These are phyloP conservation scores for Taxawa tesnikishii DNA, from an alignment of 2,329 filamentous ascomycete genomes.

Conservation along the genomic window DNA sequence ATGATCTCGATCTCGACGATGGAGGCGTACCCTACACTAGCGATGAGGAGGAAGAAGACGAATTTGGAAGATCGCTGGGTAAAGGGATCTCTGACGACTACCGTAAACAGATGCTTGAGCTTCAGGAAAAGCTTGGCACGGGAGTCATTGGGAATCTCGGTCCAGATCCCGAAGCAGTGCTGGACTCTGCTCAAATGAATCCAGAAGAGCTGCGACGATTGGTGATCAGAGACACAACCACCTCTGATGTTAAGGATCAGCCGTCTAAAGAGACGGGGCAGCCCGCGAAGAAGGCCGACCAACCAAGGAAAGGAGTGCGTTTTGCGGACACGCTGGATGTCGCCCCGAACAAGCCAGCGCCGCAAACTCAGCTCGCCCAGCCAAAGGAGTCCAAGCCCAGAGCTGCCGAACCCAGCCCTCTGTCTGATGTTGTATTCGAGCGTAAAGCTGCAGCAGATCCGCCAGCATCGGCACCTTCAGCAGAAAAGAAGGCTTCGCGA, in stretches of 20 bases:
- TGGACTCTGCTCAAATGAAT: constrained; percentile 20
- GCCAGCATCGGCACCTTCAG: constrained; percentile 7
- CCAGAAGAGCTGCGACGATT: constrained; percentile 45
- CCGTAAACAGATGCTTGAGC: constrained; percentile 67
- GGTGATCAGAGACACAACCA: constrained; percentile 25
- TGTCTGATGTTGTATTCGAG: constrained; percentile 16
- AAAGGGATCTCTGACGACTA: constrained; percentile 62
- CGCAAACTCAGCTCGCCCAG: neutral
- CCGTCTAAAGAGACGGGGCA: constrained; percentile 16
- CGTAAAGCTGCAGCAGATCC: constrained; percentile 10
- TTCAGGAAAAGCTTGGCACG: constrained; percentile 64
- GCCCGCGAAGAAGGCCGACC: constrained; percentile 5
- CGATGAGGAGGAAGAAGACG: constrained; percentile 56
- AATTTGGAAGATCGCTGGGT: constrained; percentile 60
- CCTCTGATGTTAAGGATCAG: constrained; percentile 9
- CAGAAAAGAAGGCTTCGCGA: constrained; percentile 24
- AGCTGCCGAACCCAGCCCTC: constrained; percentile 5
- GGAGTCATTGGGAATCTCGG: constrained; percentile 46
- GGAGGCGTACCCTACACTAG: constrained; percentile 27
- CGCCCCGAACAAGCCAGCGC: constrained; percentile 26
- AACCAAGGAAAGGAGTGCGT: constrained; percentile 57
- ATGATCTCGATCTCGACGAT: constrained; percentile 32
- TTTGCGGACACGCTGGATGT: constrained; percentile 68
- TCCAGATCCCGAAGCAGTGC: constrained; percentile 29
- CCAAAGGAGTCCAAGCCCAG: neutral